phyloP scores from a whole-genome alignment of 2,329 filamentous ascomycete genomes.

The Zarea fungicola region DNA sequence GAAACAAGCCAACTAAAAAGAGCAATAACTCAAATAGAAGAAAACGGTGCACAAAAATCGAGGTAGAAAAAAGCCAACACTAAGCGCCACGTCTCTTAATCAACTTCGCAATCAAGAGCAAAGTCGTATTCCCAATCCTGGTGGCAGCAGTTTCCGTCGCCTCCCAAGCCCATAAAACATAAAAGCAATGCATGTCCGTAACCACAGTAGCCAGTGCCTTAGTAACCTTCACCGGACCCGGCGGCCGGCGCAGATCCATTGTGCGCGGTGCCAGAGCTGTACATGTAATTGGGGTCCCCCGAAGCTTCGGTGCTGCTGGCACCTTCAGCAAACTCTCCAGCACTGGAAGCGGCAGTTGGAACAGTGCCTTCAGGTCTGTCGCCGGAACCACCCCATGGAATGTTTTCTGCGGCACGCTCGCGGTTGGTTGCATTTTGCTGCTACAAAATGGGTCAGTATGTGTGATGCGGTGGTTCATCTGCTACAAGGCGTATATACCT shows the following conservation, averaged over 20 bases:
- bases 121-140: conserved; percentile 5
- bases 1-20: neutral
- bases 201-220: conserved; percentile 19
- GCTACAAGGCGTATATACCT: conserved; percentile 58
- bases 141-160: conserved; percentile 1
- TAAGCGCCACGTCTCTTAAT: conserved; percentile 5
- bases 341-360: conserved; percentile 21
- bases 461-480: neutral
- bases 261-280: conserved; percentile 49
- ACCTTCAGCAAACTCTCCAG: conserved; percentile 38
- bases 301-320: conserved; percentile 19
- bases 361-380: conserved; percentile 26
- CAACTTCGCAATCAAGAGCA: conserved; percentile 2
- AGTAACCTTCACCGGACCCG: conserved; percentile 45
- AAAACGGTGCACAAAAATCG: neutral
- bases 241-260: conserved; percentile 44
- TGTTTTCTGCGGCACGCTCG: conserved; percentile 32
- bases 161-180: conserved; percentile 5
- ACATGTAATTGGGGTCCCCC: conserved; percentile 44
- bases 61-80: conserved; percentile 9
- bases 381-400: conserved; percentile 26
- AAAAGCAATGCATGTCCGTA: neutral
- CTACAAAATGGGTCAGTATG: conserved; percentile 19
- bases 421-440: conserved; percentile 39
- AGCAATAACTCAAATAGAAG: neutral